Base-by-base conservation (phyloP, 2,329 filamentous ascomycete species). In the Pseudogymnoascus sp. region DNA sequence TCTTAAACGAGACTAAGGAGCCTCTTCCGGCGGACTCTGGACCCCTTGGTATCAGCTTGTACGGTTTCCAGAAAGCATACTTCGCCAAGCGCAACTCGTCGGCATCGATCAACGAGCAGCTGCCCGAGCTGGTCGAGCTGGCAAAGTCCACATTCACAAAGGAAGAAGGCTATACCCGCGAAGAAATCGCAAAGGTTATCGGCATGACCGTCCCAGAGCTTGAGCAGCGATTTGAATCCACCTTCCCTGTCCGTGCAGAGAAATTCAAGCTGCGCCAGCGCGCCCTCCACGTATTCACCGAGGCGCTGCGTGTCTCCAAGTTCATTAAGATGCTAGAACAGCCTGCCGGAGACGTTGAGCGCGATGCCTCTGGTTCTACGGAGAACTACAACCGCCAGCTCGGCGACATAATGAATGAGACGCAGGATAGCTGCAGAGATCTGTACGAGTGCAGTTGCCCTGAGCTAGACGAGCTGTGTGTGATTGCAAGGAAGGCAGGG, bases 391-490 rank as follows among this genome's bases (percentile, higher is more conserved):
- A 92, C 71, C 75, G 78, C 58, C 80, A 83, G 60, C 85, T 99
- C 0, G 94, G 94, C 29, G 84, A 83, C 45, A 79, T 97, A 10
- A 86, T 99, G 80, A 96, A 97, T 74, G 84, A 87, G 69, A 96
- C 92, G 0, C 94, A 99, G 72, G 84, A 85, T 42, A 95, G 90
- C 6, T 97, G 93, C 74, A 83, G 90, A 60, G 88, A 92, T 13
- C 75, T 90, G 3, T 99, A 94, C 75, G 90, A 97, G 70, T 97
- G 93, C 78, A 94, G 89, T 69, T 96, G 90, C 69, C 86, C 89
- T 0, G 92, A 97, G 75, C 83, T 97, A n/a, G 93, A 99, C 73
- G 82, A 90, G 65, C 83, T 99, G 37, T 97, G 93, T 74, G 74
- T 80, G 39, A 87, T 97, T 67, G 92, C 92, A 0, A 81, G 87